Conservation (phyloP, 352 stramenopile genomes). For the Saprolegnia parasitica region DNA sequence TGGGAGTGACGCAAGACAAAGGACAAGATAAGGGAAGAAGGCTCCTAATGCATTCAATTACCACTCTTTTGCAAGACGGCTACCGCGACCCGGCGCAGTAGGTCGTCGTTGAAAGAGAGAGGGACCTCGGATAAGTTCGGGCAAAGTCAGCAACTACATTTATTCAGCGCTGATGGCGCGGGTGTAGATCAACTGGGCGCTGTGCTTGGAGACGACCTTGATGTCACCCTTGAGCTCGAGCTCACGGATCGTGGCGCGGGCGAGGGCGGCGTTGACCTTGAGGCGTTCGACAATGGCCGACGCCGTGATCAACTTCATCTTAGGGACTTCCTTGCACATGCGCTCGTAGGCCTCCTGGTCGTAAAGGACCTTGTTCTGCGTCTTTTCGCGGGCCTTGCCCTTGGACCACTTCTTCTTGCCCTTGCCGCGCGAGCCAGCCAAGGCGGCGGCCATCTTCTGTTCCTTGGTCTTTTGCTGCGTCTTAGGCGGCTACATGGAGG, state of each 20-base stretch:
- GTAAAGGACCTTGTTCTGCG: constrained; percentile 99
- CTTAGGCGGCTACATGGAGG: constrained; percentile 89
- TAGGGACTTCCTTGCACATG: constrained; percentile 97
- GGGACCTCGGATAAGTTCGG: not conserved
- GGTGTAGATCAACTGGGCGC: constrained; percentile 99
- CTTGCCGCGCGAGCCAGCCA: constrained; percentile 97
- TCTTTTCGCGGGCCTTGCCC: constrained; percentile 99
- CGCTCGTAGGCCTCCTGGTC: constrained; percentile 99
- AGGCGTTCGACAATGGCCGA: constrained; percentile 98
- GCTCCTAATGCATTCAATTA: not conserved
- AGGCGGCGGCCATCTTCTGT: constrained; percentile 99
- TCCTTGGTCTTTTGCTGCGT: constrained; percentile 99
- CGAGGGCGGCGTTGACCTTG: constrained; percentile 98
- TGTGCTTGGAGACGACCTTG: constrained; percentile 91
- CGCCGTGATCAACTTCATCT: constrained; percentile 99
- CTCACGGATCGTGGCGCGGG: constrained; percentile 94
- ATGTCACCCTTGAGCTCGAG: constrained; percentile 96
- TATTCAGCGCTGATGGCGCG: constrained; percentile 75
- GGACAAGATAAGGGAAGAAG: not conserved
- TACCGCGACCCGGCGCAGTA: not conserved
- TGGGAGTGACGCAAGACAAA: not conserved
- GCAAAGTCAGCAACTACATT: constrained; percentile 10
- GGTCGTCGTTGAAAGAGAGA: too few species aligned
- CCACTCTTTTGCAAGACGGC: not conserved
- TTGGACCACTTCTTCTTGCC: constrained; percentile 99